Conservation (phyloP, 2,329 filamentous ascomycete species). For the Ceratocystis cubensis region DNA sequence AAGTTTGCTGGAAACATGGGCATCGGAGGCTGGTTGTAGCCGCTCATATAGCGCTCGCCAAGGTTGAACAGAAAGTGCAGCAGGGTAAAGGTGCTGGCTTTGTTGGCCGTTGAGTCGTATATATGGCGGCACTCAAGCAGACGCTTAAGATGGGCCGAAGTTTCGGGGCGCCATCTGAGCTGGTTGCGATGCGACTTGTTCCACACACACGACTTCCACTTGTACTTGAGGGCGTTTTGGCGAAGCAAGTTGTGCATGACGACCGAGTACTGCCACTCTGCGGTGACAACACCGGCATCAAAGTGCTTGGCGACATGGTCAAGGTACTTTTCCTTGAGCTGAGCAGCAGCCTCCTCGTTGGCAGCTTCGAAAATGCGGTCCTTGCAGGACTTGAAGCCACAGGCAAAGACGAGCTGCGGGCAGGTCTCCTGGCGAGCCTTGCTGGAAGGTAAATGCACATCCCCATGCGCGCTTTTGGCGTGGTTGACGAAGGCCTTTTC, state of each 20-base stretch:
- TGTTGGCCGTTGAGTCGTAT: constrained; percentile 28
- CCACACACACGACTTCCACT: constrained; percentile 37
- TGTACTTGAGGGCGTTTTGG: constrained; percentile 33
- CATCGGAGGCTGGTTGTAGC: constrained; percentile 30
- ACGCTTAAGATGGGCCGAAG: constrained; percentile 34
- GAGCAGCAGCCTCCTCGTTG: constrained; percentile 29
- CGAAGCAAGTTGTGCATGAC: constrained; percentile 36
- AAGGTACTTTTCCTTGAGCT: constrained; percentile 34
- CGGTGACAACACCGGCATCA: constrained; percentile 33
- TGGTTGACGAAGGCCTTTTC: constrained; percentile 36
- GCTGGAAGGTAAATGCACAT: constrained; percentile 32
- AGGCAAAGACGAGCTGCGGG: constrained; percentile 35
- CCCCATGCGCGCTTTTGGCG: constrained; percentile 33
- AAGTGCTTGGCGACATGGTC: constrained; percentile 38
- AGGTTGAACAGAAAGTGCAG: constrained; percentile 35
- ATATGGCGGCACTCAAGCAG: constrained; percentile 36
- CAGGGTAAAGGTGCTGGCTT: constrained; percentile 25
- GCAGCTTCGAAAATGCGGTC: constrained; percentile 34
- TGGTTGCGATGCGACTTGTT: constrained; percentile 33
- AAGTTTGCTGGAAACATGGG: constrained; percentile 18
- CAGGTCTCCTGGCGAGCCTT: constrained; percentile 33
- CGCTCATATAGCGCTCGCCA: constrained; percentile 26
- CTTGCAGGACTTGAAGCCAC: constrained; percentile 33
- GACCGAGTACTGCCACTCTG: constrained; percentile 34
- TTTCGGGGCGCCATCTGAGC: constrained; percentile 32